Percentiles rank a stretch among this genome's conserved stretches.
These are phyloP conservation scores for Termitomyces eurrhizus DNA, from an alignment of 768 basidiomycete genomes.

Conservation along the genomic window DNA sequence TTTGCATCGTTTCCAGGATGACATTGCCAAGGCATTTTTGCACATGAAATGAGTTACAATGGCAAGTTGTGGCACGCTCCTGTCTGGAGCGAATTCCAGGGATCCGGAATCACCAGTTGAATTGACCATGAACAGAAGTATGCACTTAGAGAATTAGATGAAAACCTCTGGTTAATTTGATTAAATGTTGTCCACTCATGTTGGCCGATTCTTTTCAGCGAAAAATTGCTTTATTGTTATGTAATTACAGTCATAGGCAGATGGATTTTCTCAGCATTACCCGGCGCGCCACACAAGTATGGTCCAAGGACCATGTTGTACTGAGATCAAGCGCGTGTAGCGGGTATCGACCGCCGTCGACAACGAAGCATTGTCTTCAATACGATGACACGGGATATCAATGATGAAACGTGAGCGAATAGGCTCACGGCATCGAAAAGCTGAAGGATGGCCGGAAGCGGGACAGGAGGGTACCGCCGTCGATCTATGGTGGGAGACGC, in stretches of 20 bases:
- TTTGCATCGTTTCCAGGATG: constrained; percentile 64
- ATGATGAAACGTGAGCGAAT: not conserved
- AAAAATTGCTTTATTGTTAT: not conserved
- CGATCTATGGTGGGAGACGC: not conserved
- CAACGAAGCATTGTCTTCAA: not conserved
- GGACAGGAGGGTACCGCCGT: not conserved
- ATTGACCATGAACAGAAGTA: not conserved
- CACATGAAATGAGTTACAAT: not conserved
- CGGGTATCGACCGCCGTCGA: too few species aligned
- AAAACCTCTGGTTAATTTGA: not conserved
- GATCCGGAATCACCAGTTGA: not conserved
- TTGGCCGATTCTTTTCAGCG: not conserved
- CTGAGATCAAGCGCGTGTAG: not conserved
- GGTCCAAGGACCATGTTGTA: too few species aligned
- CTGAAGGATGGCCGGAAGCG: not conserved
- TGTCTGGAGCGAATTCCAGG: not conserved
- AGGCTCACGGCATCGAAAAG: not conserved
- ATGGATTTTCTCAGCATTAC: not conserved
- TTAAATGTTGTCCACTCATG: not conserved
- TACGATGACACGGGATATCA: not conserved
- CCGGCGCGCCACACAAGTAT: too few species aligned
- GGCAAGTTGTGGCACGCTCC: not conserved
- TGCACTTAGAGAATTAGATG: not conserved
- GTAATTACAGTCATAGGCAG: not conserved
- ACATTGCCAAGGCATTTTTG: constrained; percentile 56